Evolutionary conservation across 148 eudicot genomes (phyloP).

Genomic region (Rhododendron simsii): DNA sequence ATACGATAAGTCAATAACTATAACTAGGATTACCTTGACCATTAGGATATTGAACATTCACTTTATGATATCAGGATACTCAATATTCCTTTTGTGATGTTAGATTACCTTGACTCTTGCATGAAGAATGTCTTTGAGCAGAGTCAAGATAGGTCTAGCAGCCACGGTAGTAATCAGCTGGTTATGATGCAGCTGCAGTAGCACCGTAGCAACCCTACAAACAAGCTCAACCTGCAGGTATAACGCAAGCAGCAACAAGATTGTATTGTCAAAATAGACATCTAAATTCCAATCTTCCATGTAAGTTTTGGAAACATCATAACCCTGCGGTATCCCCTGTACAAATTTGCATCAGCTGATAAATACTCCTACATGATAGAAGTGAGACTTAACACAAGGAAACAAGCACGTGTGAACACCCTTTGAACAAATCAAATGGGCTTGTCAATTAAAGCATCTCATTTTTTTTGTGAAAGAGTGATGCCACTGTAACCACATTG

Average conservation of each 20-base stretch:
- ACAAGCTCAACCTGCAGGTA: conserved; percentile 80
- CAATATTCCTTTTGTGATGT: neutral
- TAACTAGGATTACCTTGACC: neutral
- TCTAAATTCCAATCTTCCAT: neutral
- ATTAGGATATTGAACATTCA: neutral
- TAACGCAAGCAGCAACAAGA: neutral
- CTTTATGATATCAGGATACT: neutral
- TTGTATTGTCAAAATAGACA: neutral
- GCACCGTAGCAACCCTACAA: conserved; percentile 60
- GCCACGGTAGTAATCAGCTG: conserved; percentile 70
- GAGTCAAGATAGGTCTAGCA: conserved; percentile 63
- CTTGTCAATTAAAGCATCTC: neutral
- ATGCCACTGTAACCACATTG: neutral
- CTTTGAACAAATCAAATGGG: neutral
- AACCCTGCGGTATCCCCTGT: neutral
- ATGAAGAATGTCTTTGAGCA: conserved; percentile 66
- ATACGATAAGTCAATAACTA: neutral
- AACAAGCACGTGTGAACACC: neutral
- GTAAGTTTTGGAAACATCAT: neutral
- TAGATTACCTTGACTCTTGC: conserved; percentile 76
- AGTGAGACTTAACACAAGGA: neutral
- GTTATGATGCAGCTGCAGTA: conserved; percentile 70
- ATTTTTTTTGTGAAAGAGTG: neutral
- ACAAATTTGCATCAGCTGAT: neutral
- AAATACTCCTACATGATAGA: neutral